Conservation (phyloP, 805 yeast genomes). For the Saturnispora gosingensis region DNA sequence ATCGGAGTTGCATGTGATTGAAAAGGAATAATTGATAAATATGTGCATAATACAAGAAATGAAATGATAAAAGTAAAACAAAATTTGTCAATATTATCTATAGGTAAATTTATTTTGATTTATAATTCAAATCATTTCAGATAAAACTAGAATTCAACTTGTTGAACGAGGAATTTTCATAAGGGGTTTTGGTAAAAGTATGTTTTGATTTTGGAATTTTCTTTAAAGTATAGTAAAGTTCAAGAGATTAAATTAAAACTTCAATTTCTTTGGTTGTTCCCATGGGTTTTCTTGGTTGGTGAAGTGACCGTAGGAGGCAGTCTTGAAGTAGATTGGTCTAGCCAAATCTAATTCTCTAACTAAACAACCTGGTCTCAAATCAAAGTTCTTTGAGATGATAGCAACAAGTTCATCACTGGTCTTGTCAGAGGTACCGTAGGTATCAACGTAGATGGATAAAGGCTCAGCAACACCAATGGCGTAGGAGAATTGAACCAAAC, state of each 20-base stretch:
- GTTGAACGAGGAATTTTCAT: conserved; percentile 8
- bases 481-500: conserved; percentile 95
- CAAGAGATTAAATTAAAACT: conserved; percentile 33
- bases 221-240: background rate
- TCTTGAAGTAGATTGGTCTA: conserved; percentile 97
- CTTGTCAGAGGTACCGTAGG: conserved; percentile 94
- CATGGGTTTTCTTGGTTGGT: conserved; percentile 98
- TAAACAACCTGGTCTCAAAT: conserved; percentile 98
- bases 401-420: conserved; percentile 83
- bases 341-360: conserved; percentile 96
- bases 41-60: background rate
- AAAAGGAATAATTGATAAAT: background rate
- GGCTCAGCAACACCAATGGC: conserved; percentile 99
- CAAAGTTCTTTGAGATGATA: conserved; percentile 90
- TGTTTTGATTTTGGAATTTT: background rate
- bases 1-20: background rate
- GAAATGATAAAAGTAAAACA: background rate
- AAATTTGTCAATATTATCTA: background rate
- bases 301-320: conserved; percentile 99
- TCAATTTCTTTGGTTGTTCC: conserved; percentile 90
- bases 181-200: background rate
- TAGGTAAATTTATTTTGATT: background rate
- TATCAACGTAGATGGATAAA: conserved; percentile 91
- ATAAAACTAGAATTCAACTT: conserved; percentile 3
- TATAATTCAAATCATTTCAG: background rate